A percentile compares a stretch with the other conserved stretches of the same genome.
These are phyloP conservation scores for Malassezia globosa DNA, from an alignment of 1,284 basidiomycete species.

Conservation along the genomic window DNA sequence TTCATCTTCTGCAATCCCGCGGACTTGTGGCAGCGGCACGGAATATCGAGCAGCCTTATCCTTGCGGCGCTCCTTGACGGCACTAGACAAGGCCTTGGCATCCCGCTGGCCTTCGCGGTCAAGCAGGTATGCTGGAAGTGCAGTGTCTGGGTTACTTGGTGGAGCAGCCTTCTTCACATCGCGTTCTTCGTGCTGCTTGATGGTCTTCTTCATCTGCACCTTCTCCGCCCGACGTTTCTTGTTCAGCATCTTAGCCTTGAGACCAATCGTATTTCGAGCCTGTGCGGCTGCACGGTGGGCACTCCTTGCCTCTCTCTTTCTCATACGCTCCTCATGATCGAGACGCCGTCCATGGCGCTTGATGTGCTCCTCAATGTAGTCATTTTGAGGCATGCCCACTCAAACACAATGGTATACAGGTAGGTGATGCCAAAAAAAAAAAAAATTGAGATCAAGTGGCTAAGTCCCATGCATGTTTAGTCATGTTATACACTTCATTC, in stretches of 20 bases:
- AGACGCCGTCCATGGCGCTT: constrained; percentile 42
- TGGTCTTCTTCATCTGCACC: constrained; percentile 95
- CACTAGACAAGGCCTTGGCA: constrained; percentile 90
- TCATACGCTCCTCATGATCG: constrained; percentile 50
- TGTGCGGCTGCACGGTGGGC: constrained; percentile 76
- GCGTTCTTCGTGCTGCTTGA: constrained; percentile 96
- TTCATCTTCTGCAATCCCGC: constrained; percentile 97
- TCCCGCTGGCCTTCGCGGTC: constrained; percentile 95
- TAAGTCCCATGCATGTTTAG: no score
- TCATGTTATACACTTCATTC: no score
- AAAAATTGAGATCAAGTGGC: not conserved
- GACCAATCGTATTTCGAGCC: constrained; percentile 87
- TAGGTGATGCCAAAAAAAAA: not conserved
- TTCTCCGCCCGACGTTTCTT: constrained; percentile 92
- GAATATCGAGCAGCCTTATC: constrained; percentile 98
- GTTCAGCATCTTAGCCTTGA: constrained; percentile 95
- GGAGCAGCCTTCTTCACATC: constrained; percentile 59
- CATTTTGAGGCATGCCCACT: constrained; percentile 47
- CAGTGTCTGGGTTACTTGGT: constrained; percentile 38
- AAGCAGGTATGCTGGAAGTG: constrained; percentile 65
- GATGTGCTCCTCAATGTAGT: constrained; percentile 50
- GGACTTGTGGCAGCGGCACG: constrained; percentile 88
- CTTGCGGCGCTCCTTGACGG: constrained; percentile 97
- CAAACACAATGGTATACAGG: not conserved
- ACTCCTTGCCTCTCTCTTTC: constrained; percentile 81